These are phyloP conservation scores for Erucastrum elatum DNA, from an alignment of 345 rosid species.

Conservation along the genomic window DNA sequence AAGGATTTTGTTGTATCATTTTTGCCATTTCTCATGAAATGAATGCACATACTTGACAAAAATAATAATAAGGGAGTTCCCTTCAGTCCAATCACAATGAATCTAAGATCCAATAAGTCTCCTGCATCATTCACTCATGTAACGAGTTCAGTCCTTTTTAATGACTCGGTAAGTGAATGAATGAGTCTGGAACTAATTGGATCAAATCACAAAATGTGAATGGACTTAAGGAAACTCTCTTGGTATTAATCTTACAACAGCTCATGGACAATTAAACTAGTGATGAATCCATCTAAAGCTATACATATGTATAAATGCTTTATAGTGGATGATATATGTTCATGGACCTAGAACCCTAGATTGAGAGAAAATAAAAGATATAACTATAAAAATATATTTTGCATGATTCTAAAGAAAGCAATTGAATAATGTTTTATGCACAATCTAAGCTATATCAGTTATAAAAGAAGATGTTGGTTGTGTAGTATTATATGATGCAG, in stretches of 20 bases:
- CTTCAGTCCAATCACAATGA: conserved; percentile 12
- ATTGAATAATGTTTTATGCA: background rate
- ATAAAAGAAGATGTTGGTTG: background rate
- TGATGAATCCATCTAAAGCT: background rate
- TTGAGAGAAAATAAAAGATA: background rate
- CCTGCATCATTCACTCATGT: background rate
- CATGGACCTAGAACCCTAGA: background rate
- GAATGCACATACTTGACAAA: no score
- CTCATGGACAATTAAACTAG: background rate
- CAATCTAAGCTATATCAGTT: background rate
- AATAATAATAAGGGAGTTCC: background rate
- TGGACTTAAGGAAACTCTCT: conserved; percentile 8
- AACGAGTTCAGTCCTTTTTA: background rate
- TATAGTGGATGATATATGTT: background rate
- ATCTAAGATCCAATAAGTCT: conserved; percentile 11
- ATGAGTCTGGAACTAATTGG: conserved; percentile 7
- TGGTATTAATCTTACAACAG: background rate
- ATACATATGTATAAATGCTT: background rate
- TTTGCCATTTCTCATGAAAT: no score
- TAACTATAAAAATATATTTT: background rate
- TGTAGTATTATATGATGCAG: background rate
- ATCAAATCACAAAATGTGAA: conserved; percentile 9
- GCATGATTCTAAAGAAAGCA: background rate
- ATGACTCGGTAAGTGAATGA: conserved; percentile 3
- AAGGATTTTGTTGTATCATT: no score